phyloP scores from a whole-genome alignment of 108 stramenopile genomes.

The Nitzschia putrida region DNA sequence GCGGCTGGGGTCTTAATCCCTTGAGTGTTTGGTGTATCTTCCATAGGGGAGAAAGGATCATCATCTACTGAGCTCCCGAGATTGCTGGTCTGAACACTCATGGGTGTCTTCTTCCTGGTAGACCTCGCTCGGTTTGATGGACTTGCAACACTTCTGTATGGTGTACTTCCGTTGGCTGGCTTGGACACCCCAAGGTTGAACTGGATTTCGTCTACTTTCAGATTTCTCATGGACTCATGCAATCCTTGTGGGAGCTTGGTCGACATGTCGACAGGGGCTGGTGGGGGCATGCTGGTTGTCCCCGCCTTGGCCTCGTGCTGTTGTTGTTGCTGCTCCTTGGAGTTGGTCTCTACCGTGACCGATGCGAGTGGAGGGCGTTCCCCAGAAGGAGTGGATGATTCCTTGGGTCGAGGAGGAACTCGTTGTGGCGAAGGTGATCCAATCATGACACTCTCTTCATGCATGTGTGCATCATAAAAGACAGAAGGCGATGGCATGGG shows the following conservation, averaged over 20 bases:
- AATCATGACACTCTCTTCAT: slow-evolving; percentile 14
- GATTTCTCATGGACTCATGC: slow-evolving; percentile 15
- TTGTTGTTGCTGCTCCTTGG: not conserved
- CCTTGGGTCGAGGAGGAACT: not conserved
- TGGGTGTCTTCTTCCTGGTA: slow-evolving; percentile 6
- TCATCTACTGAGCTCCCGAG: not conserved
- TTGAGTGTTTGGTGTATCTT: slow-evolving; percentile 1
- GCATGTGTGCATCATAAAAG: slow-evolving; percentile 30
- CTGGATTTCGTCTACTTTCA: slow-evolving; percentile 12
- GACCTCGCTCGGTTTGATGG: not conserved
- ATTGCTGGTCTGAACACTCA: not conserved
- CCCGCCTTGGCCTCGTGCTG: not conserved
- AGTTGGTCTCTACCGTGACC: slow-evolving; percentile 7
- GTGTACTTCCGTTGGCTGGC: not conserved
- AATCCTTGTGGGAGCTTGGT: slow-evolving; percentile 12
- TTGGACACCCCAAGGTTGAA: slow-evolving; percentile 12
- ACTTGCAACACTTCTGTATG: not conserved
- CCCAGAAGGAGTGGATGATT: slow-evolving; percentile 5
- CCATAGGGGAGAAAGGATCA: slow-evolving; percentile 8
- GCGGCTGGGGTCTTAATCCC: slow-evolving; percentile 6
- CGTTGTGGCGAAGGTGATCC: slow-evolving; percentile 18
- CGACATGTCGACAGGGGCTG: slow-evolving; percentile 1
- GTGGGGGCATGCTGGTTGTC: slow-evolving; percentile 1
- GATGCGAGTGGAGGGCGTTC: slow-evolving; percentile 26
- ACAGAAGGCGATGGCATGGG: slow-evolving; percentile 8